Evolutionary conservation across 2,329 filamentous ascomycete species (phyloP), one percentile per base, ranked within the genome.

Genomic region (Aspergillus sp.): DNA sequence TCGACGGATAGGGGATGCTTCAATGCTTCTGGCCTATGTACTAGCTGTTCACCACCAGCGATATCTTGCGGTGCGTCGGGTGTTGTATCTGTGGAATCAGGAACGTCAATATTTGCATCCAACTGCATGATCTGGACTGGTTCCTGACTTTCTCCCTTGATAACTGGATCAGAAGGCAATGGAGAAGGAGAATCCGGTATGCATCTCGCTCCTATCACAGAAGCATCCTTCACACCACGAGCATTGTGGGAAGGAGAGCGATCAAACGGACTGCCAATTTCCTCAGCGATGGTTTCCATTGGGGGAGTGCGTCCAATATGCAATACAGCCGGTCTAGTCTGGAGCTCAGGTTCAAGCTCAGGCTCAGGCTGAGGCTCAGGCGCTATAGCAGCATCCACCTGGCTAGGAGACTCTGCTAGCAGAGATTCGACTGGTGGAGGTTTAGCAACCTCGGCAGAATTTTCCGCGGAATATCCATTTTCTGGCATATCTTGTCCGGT

Each of bases 231-330:
- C 17, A 55, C 44, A 39, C 39, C 27, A 8, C 41, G 47, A 19
- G 43, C 27, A 15, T 21, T 45, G 14, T 17, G 39, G 3, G 50
- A 35, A 33, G 23, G 33, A 2, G 46, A 21, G 19, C 48, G 43
- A 19, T 57, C 44, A 14, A 49, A 44, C 15, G 59, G 56, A n/a
- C 47, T 62, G 31, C 40, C 37, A 24, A 56, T 35, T 33, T 68
- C 64, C 55, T 67, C 66, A 35, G 63, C 54, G 15, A 68, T 67
- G 1, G 66, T 67, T 44, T 70, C 62, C 64, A 65, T 66, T 6
- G 58, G 60, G 40, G 15, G 53, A 19, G 59, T 37, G 11, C 56
- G 62, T 37, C 49, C 54, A 43, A 52, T 43, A 33, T 64, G 61
- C 44, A 40, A 56, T 33, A 9, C 47, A 23, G 15, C 40, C 52